Percentiles rank a stretch among this genome's conserved stretches.
Evolutionary conservation across 1,139 yeast species (phyloP).

Genomic region (Pichia sorboxylosa): DNA sequence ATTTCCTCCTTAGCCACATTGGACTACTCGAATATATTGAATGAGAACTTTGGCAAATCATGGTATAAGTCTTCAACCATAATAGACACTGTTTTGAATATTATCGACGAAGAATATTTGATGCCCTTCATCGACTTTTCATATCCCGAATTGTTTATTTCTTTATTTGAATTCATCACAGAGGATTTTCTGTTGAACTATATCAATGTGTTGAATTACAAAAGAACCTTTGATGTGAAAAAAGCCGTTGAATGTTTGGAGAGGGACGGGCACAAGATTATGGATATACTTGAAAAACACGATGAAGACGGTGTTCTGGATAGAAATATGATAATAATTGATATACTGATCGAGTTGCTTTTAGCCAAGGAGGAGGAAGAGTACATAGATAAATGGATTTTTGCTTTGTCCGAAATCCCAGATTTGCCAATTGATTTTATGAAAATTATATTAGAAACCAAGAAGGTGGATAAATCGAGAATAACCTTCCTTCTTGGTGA

Average conservation of each 20-base stretch:
- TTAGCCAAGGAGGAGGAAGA: constrained; percentile 34
- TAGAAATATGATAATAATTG: constrained; percentile 50
- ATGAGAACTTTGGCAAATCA: constrained; percentile 15
- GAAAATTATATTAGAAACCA: constrained; percentile 32
- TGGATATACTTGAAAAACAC: constrained; percentile 10
- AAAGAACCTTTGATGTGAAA: constrained; percentile 29
- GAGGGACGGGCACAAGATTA: constrained; percentile 56
- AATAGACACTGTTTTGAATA: constrained; percentile 37
- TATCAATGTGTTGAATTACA: constrained; percentile 35
- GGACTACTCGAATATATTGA: constrained; percentile 29
- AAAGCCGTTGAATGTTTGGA: constrained; percentile 51
- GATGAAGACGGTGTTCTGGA: constrained; percentile 20
- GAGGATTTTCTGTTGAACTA: constrained; percentile 36
- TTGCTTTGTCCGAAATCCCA: constrained; percentile 45
- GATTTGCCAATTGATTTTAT: constrained; percentile 61
- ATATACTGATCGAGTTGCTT: constrained; percentile 58
- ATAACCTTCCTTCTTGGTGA: constrained; percentile 13
- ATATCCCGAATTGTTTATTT: constrained; percentile 19
- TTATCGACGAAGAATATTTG: constrained; percentile 27
- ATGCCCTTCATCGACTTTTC: constrained; percentile 13
- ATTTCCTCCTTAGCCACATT: constrained; percentile 28
- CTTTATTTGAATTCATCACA: constrained; percentile 28
- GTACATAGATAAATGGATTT: constrained; percentile 45
- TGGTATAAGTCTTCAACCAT: constrained; percentile 29
- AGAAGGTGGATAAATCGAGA: constrained; percentile 22